A percentile compares a stretch with the other conserved stretches of the same genome.
phyloP scores from a whole-genome alignment of 2,329 filamentous ascomycete genomes.

The Aspergillus sp. region DNA sequence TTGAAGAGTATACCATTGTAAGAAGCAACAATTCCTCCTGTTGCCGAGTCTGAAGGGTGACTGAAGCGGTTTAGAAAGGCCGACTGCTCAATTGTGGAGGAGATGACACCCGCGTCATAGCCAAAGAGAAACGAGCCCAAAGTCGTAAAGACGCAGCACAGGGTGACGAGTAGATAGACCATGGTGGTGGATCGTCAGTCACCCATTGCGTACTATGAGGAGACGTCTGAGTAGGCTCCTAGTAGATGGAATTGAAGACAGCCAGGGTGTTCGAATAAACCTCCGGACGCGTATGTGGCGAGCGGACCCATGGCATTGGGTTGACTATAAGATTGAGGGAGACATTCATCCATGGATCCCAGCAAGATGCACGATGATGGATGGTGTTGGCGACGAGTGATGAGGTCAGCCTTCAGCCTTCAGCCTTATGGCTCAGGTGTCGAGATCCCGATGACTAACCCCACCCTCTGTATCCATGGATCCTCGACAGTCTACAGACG shows the following conservation, averaged over 20 bases:
- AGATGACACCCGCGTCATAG: conserved; percentile 45
- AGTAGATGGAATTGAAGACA: not conserved
- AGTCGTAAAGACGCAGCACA: conserved; percentile 44
- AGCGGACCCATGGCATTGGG: no score
- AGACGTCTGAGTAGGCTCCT: not conserved
- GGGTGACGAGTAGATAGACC: conserved; percentile 29
- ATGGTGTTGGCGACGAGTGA: no score
- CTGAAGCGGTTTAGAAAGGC: conserved; percentile 33
- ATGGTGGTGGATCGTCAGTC: conserved; percentile 17
- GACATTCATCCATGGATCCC: no score
- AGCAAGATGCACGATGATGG: no score
- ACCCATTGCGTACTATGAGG: not conserved
- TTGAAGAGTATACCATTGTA: conserved; percentile 31
- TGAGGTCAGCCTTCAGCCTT: no score
- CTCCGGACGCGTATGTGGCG: no score
- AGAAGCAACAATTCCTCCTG: conserved; percentile 41
- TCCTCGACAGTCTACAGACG: no score
- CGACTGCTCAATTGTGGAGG: conserved; percentile 35
- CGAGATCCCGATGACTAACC: no score
- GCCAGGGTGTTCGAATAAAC: no score
- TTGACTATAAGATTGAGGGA: no score
- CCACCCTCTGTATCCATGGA: no score
- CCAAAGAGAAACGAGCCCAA: conserved; percentile 51
- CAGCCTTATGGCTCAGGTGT: no score
- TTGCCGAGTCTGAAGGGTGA: conserved; percentile 30